Base-by-base conservation (phyloP, 2,329 filamentous ascomycete species). In the Monilinia vaccinii-corymbosi region DNA sequence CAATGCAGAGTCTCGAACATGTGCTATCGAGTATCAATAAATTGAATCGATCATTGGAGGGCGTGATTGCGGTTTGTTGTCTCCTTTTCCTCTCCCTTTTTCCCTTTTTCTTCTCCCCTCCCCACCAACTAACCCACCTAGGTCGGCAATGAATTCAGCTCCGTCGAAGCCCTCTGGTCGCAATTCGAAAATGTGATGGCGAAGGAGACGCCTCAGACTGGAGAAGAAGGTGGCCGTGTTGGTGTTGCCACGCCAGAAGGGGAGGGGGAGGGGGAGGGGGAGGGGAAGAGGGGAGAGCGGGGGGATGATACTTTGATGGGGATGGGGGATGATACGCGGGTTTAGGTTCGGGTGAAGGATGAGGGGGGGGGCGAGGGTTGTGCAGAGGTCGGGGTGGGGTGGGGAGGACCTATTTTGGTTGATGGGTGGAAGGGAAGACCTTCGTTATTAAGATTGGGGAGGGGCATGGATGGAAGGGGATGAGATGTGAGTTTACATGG, bases 181-280 rank as follows among this genome's bases (percentile, higher is more conserved):
- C 91, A 96, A 70, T 97, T 99, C 71, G 94, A 99, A 76, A 89
- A 87, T 66, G 92, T 97, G 68, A 97, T 97, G 92, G 89, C 84
- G 10, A 89, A 87, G 69, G 81, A 87, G 25, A 28, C 3, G 3
- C 25, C 25, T 8, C 7, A n/a, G 21, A 16, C 36, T 16, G 23
- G 14, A 1, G 36, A 28, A 14, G 61, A 49, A 49, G 48, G 45
- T 28, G 25, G 25, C 3, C 25, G n/a, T n/a, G n/a, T n/a, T n/a
- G n/a, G n/a, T n/a, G n/a, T n/a, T n/a, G n/a, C n/a, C n/a, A n/a
- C n/a, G n/a, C n/a, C n/a, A 58, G 53, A 28, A 53, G 55, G 32
- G 63, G 60, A 34, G 63, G 67, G 23, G 58, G n/a, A 7, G 52
- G 61, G 16, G 52, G 38, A 14, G 60, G 44, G 60, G 44, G 60